Percentiles rank a stretch among this genome's conserved stretches.
phyloP scores from a whole-genome alignment of 1,284 basidiomycete genomes.

The Cutaneotrichosporon cutaneum region DNA sequence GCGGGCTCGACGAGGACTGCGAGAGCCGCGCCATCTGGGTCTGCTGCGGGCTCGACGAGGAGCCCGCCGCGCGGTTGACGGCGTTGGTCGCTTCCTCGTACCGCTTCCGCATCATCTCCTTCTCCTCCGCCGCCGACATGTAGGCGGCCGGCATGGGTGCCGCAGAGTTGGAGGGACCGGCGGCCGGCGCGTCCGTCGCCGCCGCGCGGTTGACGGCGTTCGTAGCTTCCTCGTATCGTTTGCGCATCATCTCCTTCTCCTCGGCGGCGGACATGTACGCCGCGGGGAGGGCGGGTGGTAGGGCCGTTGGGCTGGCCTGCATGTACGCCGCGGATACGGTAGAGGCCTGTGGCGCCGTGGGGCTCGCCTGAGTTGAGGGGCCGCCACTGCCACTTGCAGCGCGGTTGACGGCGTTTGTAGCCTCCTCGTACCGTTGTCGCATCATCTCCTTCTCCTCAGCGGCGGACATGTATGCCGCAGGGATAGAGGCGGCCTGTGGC shows the following conservation, averaged over 20 bases:
- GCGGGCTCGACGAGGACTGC: neutral
- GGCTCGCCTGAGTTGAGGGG: neutral
- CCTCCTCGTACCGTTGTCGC: constrained; percentile 37
- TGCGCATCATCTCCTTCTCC: constrained; percentile 39
- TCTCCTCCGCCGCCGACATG: constrained; percentile 36
- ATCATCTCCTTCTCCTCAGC: constrained; percentile 31
- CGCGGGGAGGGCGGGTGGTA: constrained; percentile 2
- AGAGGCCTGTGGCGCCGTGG: too few species aligned
- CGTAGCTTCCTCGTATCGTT: constrained; percentile 3
- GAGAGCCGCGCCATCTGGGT: too few species aligned
- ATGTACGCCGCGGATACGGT: neutral
- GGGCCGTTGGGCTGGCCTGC: neutral
- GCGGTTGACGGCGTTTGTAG: constrained; percentile 51
- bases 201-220: neutral
- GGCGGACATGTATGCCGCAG: constrained; percentile 19
- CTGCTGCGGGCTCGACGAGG: neutral
- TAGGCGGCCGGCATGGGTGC: constrained; percentile 2
- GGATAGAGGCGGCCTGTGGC: too few species aligned
- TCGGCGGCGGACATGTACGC: constrained; percentile 25
- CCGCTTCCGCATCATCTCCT: constrained; percentile 36
- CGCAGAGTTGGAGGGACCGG: neutral
- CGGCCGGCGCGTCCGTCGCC: neutral
- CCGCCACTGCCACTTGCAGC: neutral
- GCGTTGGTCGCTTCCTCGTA: constrained; percentile 35
- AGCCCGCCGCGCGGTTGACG: constrained; percentile 15